Percentiles rank a stretch among this genome's conserved stretches.
Conservation (phyloP, 2,329 filamentous ascomycete genomes). For the Delphinella strobiligena region DNA sequence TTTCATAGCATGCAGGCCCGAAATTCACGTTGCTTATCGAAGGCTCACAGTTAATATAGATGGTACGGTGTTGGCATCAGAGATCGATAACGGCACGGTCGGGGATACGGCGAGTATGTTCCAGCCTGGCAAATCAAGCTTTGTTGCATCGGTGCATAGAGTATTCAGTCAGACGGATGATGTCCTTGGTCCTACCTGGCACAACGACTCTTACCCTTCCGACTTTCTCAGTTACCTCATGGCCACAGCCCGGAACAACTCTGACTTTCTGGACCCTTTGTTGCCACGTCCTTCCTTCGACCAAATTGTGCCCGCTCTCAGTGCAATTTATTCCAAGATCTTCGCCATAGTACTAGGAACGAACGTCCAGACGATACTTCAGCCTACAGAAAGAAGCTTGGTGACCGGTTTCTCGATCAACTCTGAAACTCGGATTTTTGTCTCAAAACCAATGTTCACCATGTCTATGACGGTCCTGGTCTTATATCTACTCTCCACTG, state of each 20-base stretch:
- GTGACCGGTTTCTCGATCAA: conserved; percentile 12
- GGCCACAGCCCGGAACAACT: conserved; percentile 16
- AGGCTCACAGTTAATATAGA: conserved; percentile 19
- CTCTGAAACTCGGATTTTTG: conserved; percentile 34
- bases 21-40: too few relatives aligned
- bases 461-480: conserved; percentile 33
- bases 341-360: conserved; percentile 34
- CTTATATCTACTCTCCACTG: conserved; percentile 32
- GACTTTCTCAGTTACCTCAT: conserved; percentile 41
- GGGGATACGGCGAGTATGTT: not conserved
- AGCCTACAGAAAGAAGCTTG: not conserved
- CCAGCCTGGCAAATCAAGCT: not conserved
- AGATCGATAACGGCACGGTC: too few relatives aligned
- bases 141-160: not conserved
- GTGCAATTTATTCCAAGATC: conserved; percentile 23
- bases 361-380: conserved; percentile 30
- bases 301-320: conserved; percentile 14
- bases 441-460: conserved; percentile 34
- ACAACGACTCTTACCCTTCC: conserved; percentile 33
- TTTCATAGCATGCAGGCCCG: conserved; percentile 21
- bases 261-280: conserved; percentile 24
- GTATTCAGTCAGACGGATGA: not conserved
- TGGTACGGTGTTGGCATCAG: too few relatives aligned
- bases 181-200: conserved; percentile 25
- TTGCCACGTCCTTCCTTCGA: conserved; percentile 22